Percentiles rank a stretch among this genome's conserved stretches.
Evolutionary conservation across 306 rosid species (phyloP).

Genomic region (Vicia sativa): DNA sequence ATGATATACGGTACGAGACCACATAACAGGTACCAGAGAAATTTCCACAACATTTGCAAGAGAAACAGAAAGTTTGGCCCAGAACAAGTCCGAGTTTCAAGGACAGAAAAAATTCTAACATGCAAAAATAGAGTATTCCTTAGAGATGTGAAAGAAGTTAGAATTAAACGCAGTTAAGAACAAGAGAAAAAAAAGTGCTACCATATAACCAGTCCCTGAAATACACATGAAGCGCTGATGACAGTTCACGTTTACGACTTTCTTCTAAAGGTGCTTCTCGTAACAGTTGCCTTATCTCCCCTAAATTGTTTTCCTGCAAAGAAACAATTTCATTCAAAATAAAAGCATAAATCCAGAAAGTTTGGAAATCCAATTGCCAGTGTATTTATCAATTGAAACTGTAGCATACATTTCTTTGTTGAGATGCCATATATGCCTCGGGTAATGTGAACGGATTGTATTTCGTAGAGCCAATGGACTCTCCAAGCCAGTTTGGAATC

Average conservation of each 20-base stretch:
- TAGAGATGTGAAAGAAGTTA: conserved; percentile 3
- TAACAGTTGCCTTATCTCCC: conserved; percentile 72
- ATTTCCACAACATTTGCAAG: conserved; percentile 9
- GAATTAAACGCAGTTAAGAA: conserved; percentile 13
- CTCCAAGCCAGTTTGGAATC: conserved; percentile 90
- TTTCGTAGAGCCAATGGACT: conserved; percentile 64
- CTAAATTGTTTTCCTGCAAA: conserved; percentile 71
- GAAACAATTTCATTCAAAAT: conserved; percentile 37
- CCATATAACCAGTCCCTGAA: conserved; percentile 98
- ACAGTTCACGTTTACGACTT: conserved; percentile 79
- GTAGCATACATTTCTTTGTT: conserved; percentile 69
- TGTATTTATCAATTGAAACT: conserved; percentile 25
- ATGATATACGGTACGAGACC: not conserved
- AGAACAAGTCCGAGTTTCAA: conserved; percentile 8
- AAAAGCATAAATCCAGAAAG: conserved; percentile 31
- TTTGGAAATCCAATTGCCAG: conserved; percentile 32
- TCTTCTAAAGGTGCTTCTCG: conserved; percentile 91
- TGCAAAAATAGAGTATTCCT: not conserved
- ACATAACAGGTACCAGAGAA: conserved; percentile 10
- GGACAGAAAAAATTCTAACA: not conserved
- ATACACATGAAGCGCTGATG: conserved; percentile 85
- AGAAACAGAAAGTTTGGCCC: conserved; percentile 21
- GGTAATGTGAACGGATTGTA: conserved; percentile 85
- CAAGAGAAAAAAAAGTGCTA: conserved; percentile 36
- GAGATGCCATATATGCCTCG: conserved; percentile 71